Percentiles rank a stretch among this genome's conserved stretches.
Conservation (phyloP, 23 red algal genomes). For the Agarophyton chilense region DNA sequence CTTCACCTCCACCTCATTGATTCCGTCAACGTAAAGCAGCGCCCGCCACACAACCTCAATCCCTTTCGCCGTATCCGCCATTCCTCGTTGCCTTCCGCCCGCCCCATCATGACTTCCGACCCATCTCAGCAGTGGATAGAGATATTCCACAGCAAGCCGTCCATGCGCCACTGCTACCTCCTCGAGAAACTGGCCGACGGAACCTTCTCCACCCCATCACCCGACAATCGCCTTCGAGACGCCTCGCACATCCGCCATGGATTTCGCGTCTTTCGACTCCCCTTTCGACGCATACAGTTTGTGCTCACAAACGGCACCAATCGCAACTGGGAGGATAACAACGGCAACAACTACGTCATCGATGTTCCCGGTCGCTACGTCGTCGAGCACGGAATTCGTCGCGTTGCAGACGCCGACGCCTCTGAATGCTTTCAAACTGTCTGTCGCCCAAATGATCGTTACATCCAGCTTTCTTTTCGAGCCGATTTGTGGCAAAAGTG, state of each 20-base stretch:
- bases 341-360: slow-evolving; percentile 47
- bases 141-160: slow-evolving; percentile 89
- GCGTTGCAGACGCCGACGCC: slow-evolving; percentile 67
- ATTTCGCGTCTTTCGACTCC: slow-evolving; percentile 82
- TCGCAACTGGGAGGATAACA: slow-evolving; percentile 77
- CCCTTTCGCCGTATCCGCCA: no score
- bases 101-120: slow-evolving; percentile 11
- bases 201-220: slow-evolving; percentile 33
- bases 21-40: no score
- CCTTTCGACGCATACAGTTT: slow-evolving; percentile 60
- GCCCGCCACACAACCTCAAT: no score
- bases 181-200: slow-evolving; percentile 36
- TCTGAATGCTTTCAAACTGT: slow-evolving; percentile 45
- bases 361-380: slow-evolving; percentile 60
- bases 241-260: slow-evolving; percentile 76
- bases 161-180: slow-evolving; percentile 60
- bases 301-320: slow-evolving; percentile 63
- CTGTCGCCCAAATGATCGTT: slow-evolving; percentile 9
- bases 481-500: slow-evolving; percentile 69
- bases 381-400: slow-evolving; percentile 71
- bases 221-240: slow-evolving; percentile 45
- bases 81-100: neutral
- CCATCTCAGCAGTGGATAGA: slow-evolving; percentile 69
- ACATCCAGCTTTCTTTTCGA: slow-evolving; percentile 56
- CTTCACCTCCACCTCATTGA: no score